Base-by-base conservation (phyloP, 495 filamentous ascomycete genomes). In the Ascobolus immersus region DNA sequence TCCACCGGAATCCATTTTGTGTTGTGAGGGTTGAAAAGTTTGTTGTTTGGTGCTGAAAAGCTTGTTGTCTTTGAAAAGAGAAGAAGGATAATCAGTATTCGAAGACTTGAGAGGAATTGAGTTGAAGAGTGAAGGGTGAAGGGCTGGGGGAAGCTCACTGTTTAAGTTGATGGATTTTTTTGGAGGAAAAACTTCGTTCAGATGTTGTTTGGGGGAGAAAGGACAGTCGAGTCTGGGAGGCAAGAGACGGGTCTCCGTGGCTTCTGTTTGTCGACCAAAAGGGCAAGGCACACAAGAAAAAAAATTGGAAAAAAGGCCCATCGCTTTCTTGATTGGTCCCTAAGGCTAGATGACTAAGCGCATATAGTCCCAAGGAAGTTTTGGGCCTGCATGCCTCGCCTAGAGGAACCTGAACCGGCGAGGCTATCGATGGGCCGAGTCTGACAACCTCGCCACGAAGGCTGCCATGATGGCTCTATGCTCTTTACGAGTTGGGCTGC, bases 1-100 rank as follows among this genome's bases (percentile, higher is more conserved):
- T 35, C 41, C 44, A 26, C 33, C 21, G 42, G 45, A 59, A 29
- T 65, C 59, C 61, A 65, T 64, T 17, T 40, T 51, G 37, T n/a
- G n/a, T n/a, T n/a, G n/a, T n/a, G n/a, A n/a, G n/a, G n/a, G n/a
- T n/a, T n/a, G n/a, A n/a, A n/a, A n/a, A n/a, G n/a, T 23, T 35
- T 21, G 39, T 45, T 37, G 40, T 44, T 40, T 36, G 30, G 47
- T 45, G 44, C 44, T 48, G n/a, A n/a, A n/a, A n/a, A n/a, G n/a
- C n/a, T n/a, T n/a, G n/a, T n/a, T n/a, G n/a, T n/a, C n/a, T n/a
- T n/a, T n/a, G n/a, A n/a, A n/a, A n/a, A n/a, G n/a, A n/a, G n/a
- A n/a, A n/a, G n/a, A n/a, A n/a, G n/a, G n/a, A n/a, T n/a, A n/a
- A n/a, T n/a, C n/a, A n/a, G n/a, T n/a, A n/a, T n/a, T n/a, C n/a